Percentiles rank a stretch among this genome's conserved stretches.
Conservation (phyloP, 2,329 filamentous ascomycete genomes). For the Aspergillus sp. region DNA sequence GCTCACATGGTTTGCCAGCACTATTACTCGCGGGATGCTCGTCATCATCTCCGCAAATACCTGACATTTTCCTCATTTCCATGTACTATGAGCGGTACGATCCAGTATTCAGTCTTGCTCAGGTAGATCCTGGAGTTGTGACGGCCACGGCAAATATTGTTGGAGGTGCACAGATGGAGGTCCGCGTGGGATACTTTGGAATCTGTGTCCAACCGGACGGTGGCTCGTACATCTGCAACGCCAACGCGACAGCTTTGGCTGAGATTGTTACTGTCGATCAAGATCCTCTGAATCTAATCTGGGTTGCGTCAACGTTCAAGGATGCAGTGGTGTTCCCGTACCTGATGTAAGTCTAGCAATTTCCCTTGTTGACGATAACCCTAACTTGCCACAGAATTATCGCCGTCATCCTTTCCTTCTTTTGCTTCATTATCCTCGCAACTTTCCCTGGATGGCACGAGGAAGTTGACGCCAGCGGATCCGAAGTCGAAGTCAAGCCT, state of each 20-base stretch:
- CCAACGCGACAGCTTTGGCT: constrained; percentile 92
- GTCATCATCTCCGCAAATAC: constrained; percentile 92
- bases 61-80: constrained; percentile 96
- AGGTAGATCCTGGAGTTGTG: constrained; percentile 87
- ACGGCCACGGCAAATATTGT: constrained; percentile 89
- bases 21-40: constrained; percentile 94
- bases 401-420: constrained; percentile 94
- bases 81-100: constrained; percentile 92
- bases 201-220: constrained; percentile 94
- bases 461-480: constrained; percentile 78
- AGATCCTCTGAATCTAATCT: constrained; percentile 95
- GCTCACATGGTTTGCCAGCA: constrained; percentile 58
- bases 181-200: constrained; percentile 95
- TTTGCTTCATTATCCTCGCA: constrained; percentile 91
- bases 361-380: neutral
- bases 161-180: constrained; percentile 79
- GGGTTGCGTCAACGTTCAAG: constrained; percentile 96
- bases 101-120: constrained; percentile 78
- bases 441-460: constrained; percentile 99
- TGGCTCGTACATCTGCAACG: constrained; percentile 91
- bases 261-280: constrained; percentile 88
- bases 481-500: constrained; percentile 87
- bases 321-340: constrained; percentile 99
- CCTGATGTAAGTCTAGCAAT: constrained; percentile 69
- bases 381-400: constrained; percentile 70